Base-by-base conservation (phyloP, 2,329 filamentous ascomycete species). In the Cladosporium velox region DNA sequence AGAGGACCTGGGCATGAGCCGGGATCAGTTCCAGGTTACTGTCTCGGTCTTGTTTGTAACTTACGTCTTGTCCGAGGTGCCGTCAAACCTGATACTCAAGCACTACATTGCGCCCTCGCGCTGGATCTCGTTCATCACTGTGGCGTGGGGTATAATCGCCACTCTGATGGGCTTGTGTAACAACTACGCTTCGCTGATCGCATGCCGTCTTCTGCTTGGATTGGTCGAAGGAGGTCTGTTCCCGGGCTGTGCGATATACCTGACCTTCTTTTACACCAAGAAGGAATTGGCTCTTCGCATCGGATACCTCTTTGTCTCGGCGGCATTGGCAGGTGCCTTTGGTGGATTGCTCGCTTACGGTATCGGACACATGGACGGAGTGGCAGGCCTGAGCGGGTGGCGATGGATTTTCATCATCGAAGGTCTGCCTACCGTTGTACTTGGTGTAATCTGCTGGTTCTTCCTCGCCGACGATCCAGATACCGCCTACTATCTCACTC, bases 201-300 rank as follows among this genome's bases (percentile, higher is more conserved):
- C 85, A 6, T 88, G 87, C 69, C 87, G 90, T 5, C 74, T 93
- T 0, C 78, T 92, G 15, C 84, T 93, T 0, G 90, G 90, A 5
- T 81, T 85, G 7, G 83, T 91, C 47, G 90, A 91, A 77, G 89
- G 89, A 0, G 90, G 89, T 0, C 79, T 91, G 0, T 91, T 91
- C 69, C 90, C 90, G 0, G 89, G 90, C 0, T 67, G 90, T 69
- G 88, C 86, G 5, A 78, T 90, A 21, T 91, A 91, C 70, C 82
- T 93, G 21, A 92, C 90, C 0, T 85, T 92, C 70, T 92, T 91
- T 81, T 93, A 93, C 79, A 90, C 87, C 57, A 90, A 90, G 73
- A 83, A 84, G 32, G 90, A 93, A 77, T 84, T 92, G 1, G 90
- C 89, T 4, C 78, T 92, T 51, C 86, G 91, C 2, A 88, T 92